A percentile compares a stretch with the other conserved stretches of the same genome.
These are phyloP conservation scores for Saccharomycopsis sp. DNA, from an alignment of 805 yeast species.

Conservation along the genomic window DNA sequence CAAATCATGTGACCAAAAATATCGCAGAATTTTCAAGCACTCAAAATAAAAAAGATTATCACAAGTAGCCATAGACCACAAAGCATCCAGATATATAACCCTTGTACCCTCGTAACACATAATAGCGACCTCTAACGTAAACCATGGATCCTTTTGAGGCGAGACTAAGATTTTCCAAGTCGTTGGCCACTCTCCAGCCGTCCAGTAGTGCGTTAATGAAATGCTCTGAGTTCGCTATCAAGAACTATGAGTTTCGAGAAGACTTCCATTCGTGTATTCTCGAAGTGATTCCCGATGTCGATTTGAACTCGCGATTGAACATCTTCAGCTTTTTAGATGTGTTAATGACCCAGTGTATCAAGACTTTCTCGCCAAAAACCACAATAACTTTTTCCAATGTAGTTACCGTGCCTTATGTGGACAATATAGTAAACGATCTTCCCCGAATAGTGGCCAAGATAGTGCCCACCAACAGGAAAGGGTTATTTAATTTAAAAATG, in stretches of 20 bases:
- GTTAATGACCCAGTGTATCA: constrained; percentile 37
- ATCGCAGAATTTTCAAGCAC: too few relatives aligned
- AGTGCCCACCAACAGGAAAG: constrained; percentile 28
- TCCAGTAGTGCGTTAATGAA: constrained; percentile 26
- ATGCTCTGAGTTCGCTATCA: constrained; percentile 51
- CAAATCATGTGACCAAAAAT: too few relatives aligned
- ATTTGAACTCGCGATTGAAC: constrained; percentile 58
- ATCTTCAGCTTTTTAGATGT: constrained; percentile 65
- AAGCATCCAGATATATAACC: too few relatives aligned
- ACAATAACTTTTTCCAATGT: too few relatives aligned
- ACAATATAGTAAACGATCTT: constrained; percentile 30
- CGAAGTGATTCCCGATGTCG: constrained; percentile 41
- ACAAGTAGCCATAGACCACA: too few relatives aligned
- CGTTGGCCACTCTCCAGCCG: constrained; percentile 22
- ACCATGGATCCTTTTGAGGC: constrained; percentile 95
- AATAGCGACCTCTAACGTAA: too few relatives aligned
- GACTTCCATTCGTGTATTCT: constrained; percentile 62
- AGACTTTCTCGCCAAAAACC: constrained; percentile 3
- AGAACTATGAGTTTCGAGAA: constrained; percentile 53
- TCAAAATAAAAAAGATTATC: too few relatives aligned
- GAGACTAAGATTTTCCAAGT: constrained; percentile 54
- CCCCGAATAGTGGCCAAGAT: constrained; percentile 30
- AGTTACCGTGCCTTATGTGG: constrained; percentile 24
- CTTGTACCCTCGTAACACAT: too few relatives aligned
- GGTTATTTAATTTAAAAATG: constrained; percentile 15